Base-by-base conservation (phyloP, 768 basidiomycete species). In the Lentinula boryana region DNA sequence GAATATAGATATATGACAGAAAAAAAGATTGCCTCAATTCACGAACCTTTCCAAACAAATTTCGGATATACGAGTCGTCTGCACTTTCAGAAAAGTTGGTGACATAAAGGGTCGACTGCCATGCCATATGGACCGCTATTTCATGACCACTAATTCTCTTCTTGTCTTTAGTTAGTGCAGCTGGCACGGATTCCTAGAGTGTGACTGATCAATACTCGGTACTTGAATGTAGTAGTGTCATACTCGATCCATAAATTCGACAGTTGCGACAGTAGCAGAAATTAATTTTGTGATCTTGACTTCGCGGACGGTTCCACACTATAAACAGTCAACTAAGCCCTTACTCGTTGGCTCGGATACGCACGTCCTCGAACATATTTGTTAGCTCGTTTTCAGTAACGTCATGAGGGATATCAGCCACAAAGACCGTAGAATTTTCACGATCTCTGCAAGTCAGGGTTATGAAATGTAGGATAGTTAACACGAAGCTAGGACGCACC, bases 51-150 rank as follows among this genome's bases (percentile, higher is more conserved):
- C 80, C 82, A 69, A 99, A 97, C 12, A 97, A 70, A 48, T 84
- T 75, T 27, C 94, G 78, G 58, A 98, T 82, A 33, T 75, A 81
- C 1, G 76, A 75, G 70, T 98, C 95, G 67, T 97, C 94, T 13
- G 82, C 79, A 16, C 82, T 79, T 69, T 93, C 91, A 0, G 95
- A 89, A 74, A 98, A 98, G 75, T 98, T 99, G 16, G 97, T 95
- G 56, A 97, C 86, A 72, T 95, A 99, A 3, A 99, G 73, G 4
- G 95, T 98, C 3, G 93, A 94, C 65, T 89, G 84, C 95, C 95
- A 97, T 2, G 91, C 94, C 46, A 96, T 78, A 68, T 95, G 88
- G 3, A 98, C 95, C 7, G 83, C 78, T 18, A 98, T 78, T 70
- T 97, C 94, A 51, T 84, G 76, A 0, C 80, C 87, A 50, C 81